These are phyloP conservation scores for Solanum arcanum DNA, from an alignment of 257 asterid genomes.

Conservation along the genomic window DNA sequence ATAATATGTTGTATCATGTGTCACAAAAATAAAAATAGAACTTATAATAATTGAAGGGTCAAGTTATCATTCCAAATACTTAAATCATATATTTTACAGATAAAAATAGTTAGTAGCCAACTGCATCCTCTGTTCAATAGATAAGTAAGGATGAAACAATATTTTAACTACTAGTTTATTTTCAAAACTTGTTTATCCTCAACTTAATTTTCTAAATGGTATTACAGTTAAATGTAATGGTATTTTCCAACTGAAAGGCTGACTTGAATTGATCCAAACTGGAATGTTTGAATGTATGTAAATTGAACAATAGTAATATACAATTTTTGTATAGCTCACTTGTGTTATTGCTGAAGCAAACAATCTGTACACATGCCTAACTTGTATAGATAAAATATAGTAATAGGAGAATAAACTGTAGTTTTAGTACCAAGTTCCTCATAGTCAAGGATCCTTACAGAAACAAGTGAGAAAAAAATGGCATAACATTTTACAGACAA, in stretches of 20 bases:
- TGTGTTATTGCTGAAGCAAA: neutral
- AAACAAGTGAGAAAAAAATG: neutral
- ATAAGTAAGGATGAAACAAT: too few species aligned
- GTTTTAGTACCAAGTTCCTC: neutral
- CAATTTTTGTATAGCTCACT: neutral
- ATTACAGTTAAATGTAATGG: neutral
- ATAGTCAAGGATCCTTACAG: neutral
- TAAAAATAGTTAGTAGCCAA: too few species aligned
- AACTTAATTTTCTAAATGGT: too few species aligned
- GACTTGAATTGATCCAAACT: neutral
- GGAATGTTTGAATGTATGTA: neutral
- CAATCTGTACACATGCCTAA: neutral
- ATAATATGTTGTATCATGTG: neutral
- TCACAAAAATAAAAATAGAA: neutral
- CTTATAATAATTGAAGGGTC: neutral
- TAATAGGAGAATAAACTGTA: neutral
- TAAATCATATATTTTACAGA: neutral
- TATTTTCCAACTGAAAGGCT: neutral
- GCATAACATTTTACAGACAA: neutral
- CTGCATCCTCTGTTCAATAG: too few species aligned
- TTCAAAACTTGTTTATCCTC: too few species aligned
- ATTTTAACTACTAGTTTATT: too few species aligned
- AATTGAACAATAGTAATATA: neutral
- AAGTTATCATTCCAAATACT: neutral
- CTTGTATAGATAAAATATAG: neutral